Conservation (phyloP, 1,284 basidiomycete species). For the Malassezia psittaci region DNA sequence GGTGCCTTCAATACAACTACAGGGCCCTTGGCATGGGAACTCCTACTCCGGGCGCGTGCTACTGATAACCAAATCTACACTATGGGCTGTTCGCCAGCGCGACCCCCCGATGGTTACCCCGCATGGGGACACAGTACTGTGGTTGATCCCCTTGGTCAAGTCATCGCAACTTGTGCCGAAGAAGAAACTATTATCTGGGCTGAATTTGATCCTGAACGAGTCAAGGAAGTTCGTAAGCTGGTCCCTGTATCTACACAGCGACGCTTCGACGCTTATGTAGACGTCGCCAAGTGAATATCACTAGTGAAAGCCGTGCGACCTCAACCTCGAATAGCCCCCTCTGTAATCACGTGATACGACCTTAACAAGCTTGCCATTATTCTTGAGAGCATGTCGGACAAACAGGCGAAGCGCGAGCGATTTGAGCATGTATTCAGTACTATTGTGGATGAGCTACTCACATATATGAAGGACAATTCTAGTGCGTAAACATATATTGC, state of each 20-base stretch:
- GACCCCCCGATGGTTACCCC: slow-evolving; percentile 57
- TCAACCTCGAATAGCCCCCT: background rate
- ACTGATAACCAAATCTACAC: slow-evolving; percentile 93
- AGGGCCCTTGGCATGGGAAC: slow-evolving; percentile 90
- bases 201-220: slow-evolving; percentile 30
- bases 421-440: slow-evolving; percentile 54
- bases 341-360: slow-evolving; percentile 4
- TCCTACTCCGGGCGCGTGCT: slow-evolving; percentile 76
- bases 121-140: slow-evolving; percentile 43
- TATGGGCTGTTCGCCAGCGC: slow-evolving; percentile 87
- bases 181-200: slow-evolving; percentile 62
- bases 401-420: slow-evolving; percentile 46
- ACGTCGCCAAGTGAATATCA: slow-evolving; percentile 20
- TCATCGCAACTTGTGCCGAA: slow-evolving; percentile 68
- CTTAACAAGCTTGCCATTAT: background rate
- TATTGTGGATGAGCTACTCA: slow-evolving; percentile 56
- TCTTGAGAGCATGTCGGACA: slow-evolving; percentile 20
- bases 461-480: slow-evolving; percentile 54
- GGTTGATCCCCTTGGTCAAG: slow-evolving; percentile 56
- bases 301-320: too few species aligned
- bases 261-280: slow-evolving; percentile 36
- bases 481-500: background rate
- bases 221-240: slow-evolving; percentile 24
- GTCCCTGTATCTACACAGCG: slow-evolving; percentile 39
- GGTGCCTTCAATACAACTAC: slow-evolving; percentile 58